These are phyloP conservation scores for Globisporangium uncinulatum DNA, from an alignment of 352 stramenopile species.

Conservation along the genomic window DNA sequence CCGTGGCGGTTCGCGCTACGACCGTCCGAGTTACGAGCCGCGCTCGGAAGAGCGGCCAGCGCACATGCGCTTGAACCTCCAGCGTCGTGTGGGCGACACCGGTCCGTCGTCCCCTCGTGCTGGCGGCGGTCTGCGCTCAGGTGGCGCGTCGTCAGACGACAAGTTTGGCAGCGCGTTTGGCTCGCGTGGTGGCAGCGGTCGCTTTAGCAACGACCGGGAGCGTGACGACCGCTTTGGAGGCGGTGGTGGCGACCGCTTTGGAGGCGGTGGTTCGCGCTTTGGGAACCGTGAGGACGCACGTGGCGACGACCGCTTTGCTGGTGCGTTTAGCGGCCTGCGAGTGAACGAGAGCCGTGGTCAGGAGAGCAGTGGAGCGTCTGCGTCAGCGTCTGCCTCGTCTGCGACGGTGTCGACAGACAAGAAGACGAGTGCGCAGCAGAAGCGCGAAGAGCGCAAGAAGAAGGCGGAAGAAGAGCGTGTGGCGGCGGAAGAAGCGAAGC, in stretches of 20 bases:
- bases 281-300: slow-evolving; percentile 20
- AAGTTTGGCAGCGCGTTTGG: slow-evolving; percentile 54
- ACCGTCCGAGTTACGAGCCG: slow-evolving; percentile 60
- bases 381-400: background rate
- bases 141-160: slow-evolving; percentile 18
- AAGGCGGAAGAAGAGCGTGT: slow-evolving; percentile 73
- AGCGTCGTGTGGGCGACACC: slow-evolving; percentile 29
- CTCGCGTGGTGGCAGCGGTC: slow-evolving; percentile 8
- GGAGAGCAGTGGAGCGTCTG: background rate
- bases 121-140: slow-evolving; percentile 9
- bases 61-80: slow-evolving; percentile 73
- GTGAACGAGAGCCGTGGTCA: slow-evolving; percentile 21
- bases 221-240: slow-evolving; percentile 18
- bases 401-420: slow-evolving; percentile 29
- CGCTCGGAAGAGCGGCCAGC: slow-evolving; percentile 58
- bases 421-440: slow-evolving; percentile 50
- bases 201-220: slow-evolving; percentile 15
- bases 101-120: slow-evolving; percentile 20
- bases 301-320: slow-evolving; percentile 28
- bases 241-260: slow-evolving; percentile 1
- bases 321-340: slow-evolving; percentile 37
- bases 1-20: slow-evolving; percentile 46
- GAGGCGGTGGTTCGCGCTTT: slow-evolving; percentile 18
- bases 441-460: slow-evolving; percentile 76
- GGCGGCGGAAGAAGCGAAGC: slow-evolving; percentile 60